phyloP scores from a whole-genome alignment of 164 flowering plant species.

The Kalanchoe fedtschenkoi region DNA sequence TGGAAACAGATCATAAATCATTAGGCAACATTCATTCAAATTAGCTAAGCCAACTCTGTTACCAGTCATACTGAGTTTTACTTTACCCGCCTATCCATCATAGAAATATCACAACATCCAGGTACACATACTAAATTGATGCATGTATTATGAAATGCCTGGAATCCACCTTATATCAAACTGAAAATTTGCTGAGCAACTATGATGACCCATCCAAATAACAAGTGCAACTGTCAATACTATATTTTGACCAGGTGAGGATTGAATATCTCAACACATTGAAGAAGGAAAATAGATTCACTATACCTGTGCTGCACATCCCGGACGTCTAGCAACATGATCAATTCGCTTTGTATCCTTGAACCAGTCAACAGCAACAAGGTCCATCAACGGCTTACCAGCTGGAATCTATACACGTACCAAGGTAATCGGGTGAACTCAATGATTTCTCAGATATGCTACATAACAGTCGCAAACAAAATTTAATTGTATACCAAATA shows the following conservation, averaged over 20 bases:
- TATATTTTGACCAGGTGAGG: not conserved
- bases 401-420: constrained; percentile 59
- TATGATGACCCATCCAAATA: not conserved
- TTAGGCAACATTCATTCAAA: not conserved
- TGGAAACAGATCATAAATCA: not conserved
- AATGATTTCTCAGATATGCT: not conserved
- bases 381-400: constrained; percentile 92
- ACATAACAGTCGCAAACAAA: not conserved
- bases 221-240: not conserved
- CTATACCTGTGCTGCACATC: constrained; percentile 82
- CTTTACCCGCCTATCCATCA: not conserved
- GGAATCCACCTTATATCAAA: too few relatives aligned
- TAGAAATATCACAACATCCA: not conserved
- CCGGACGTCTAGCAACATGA: constrained; percentile 90
- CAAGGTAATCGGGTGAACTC: constrained; percentile 10
- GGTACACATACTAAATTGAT: not conserved
- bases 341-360: constrained; percentile 94
- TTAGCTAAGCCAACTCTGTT: not conserved
- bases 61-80: not conserved
- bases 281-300: not conserved
- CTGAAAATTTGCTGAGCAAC: not conserved
- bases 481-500: not conserved
- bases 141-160: not conserved
- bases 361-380: constrained; percentile 99
- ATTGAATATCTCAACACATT: not conserved